phyloP scores from a whole-genome alignment of 2,329 filamentous ascomycete genomes.

The Ilyonectria robusta region DNA sequence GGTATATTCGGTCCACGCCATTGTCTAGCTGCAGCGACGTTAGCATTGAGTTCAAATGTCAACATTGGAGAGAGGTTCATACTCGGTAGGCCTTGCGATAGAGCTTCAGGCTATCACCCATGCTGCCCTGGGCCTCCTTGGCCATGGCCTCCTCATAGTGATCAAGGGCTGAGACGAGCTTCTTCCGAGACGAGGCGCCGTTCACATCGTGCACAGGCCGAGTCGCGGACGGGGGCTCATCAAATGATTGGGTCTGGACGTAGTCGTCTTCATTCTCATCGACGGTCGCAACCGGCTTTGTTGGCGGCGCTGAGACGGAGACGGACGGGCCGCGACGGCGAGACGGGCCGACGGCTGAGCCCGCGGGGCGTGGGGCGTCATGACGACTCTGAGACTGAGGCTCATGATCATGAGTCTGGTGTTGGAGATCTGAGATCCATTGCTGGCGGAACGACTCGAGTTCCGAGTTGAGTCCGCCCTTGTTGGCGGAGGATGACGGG shows the following conservation, averaged over 20 bases:
- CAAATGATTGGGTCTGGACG: constrained; percentile 52
- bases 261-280: constrained; percentile 56
- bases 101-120: constrained; percentile 89
- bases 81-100: constrained; percentile 94
- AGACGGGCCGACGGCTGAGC: constrained; percentile 25
- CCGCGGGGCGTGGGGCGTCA: constrained; percentile 41
- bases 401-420: constrained; percentile 49
- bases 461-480: constrained; percentile 72
- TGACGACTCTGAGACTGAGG: constrained; percentile 25
- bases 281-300: constrained; percentile 27
- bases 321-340: constrained; percentile 13
- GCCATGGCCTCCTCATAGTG: constrained; percentile 94
- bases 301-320: neutral
- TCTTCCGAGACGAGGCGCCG: constrained; percentile 42
- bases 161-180: constrained; percentile 85
- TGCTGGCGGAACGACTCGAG: constrained; percentile 88
- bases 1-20: constrained; percentile 87
- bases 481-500: constrained; percentile 37
- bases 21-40: constrained; percentile 77
- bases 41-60: constrained; percentile 16
- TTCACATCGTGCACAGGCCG: constrained; percentile 24
- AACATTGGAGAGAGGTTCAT: constrained; percentile 29
- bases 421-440: constrained; percentile 85
- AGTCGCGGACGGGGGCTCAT: constrained; percentile 39
- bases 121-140: constrained; percentile 85